These are phyloP conservation scores for maize (Zea mays) DNA, from an alignment of 176 grass and related monocot genomes.

Conservation along the genomic window DNA sequence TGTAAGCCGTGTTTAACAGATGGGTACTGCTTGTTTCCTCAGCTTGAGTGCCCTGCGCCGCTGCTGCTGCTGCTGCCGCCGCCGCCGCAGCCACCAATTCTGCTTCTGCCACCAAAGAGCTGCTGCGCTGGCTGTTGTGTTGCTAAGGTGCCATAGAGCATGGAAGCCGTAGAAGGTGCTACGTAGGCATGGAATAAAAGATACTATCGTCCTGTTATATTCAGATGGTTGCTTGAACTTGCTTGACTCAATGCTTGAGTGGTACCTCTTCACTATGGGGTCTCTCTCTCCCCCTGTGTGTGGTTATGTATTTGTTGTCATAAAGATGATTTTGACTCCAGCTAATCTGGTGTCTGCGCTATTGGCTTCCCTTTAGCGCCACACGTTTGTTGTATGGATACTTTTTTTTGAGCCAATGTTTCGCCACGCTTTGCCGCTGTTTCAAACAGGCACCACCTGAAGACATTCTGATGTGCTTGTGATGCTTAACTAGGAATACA, in stretches of 20 bases:
- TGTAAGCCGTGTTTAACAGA: constrained; percentile 50
- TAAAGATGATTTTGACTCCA: constrained; percentile 1
- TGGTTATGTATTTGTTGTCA: constrained; percentile 18
- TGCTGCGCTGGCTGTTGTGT: constrained; percentile 43
- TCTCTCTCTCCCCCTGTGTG: too few relatives aligned
- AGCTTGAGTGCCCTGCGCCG: constrained; percentile 45
- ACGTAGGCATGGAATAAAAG: constrained; percentile 25
- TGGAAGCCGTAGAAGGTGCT: constrained; percentile 35
- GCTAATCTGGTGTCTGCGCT: neutral
- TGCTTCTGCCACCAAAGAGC: constrained; percentile 50
- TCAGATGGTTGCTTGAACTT: constrained; percentile 16
- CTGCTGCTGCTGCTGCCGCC: too few relatives aligned
- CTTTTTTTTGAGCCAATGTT: neutral
- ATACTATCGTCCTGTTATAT: constrained; percentile 16
- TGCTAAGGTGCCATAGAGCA: constrained; percentile 48
- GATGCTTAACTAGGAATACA: neutral
- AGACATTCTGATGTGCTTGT: neutral
- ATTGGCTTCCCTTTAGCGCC: constrained; percentile 1
- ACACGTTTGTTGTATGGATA: neutral
- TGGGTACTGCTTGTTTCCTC: constrained; percentile 56
- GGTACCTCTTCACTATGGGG: neutral
- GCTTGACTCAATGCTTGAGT: constrained; percentile 3
- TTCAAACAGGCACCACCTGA: neutral
- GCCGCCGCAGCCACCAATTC: too few relatives aligned
- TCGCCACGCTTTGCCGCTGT: neutral